These are phyloP conservation scores for Pyrrhoderma lamaoense DNA, from an alignment of 1,284 basidiomycete genomes.

Conservation along the genomic window DNA sequence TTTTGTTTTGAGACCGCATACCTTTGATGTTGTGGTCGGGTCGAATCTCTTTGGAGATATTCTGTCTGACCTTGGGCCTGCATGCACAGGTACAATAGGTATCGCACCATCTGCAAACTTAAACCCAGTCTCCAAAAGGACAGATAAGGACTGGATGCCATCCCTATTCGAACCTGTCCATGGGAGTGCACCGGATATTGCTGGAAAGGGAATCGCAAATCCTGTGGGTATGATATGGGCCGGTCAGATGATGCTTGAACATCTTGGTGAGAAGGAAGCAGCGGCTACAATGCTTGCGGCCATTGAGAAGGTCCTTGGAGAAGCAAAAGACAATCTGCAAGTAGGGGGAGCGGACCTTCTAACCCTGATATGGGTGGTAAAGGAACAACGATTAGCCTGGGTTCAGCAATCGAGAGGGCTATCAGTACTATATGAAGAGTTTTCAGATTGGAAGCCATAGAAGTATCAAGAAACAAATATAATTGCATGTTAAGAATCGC, in stretches of 20 bases:
- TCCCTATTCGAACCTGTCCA: conserved; percentile 48
- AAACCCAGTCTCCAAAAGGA: conserved; percentile 37
- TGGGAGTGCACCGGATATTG: conserved; percentile 69
- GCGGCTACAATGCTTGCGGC: conserved; percentile 42
- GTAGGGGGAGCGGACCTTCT: conserved; percentile 12
- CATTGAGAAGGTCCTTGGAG: conserved; percentile 35
- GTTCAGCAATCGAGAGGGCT: conserved; percentile 13
- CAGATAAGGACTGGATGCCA: conserved; percentile 29
- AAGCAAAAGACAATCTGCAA: conserved; percentile 11
- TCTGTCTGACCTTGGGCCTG: conserved; percentile 47
- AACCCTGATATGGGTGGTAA: conserved; percentile 19
- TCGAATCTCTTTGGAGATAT: conserved; percentile 52
- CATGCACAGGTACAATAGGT: conserved; percentile 50
- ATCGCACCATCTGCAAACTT: conserved; percentile 51
- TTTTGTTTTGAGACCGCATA: conserved; percentile 44
- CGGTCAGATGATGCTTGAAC: conserved; percentile 48
- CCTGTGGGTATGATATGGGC: conserved; percentile 65
- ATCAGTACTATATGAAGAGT: neutral
- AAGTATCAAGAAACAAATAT: neutral
- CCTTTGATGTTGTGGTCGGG: conserved; percentile 46
- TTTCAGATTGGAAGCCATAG: neutral
- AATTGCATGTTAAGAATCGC: neutral
- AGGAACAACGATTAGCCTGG: conserved; percentile 13
- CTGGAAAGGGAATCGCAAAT: conserved; percentile 68
- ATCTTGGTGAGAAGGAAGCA: conserved; percentile 44